phyloP scores from a whole-genome alignment of 768 basidiomycete species.

The Lentinula sp. region DNA sequence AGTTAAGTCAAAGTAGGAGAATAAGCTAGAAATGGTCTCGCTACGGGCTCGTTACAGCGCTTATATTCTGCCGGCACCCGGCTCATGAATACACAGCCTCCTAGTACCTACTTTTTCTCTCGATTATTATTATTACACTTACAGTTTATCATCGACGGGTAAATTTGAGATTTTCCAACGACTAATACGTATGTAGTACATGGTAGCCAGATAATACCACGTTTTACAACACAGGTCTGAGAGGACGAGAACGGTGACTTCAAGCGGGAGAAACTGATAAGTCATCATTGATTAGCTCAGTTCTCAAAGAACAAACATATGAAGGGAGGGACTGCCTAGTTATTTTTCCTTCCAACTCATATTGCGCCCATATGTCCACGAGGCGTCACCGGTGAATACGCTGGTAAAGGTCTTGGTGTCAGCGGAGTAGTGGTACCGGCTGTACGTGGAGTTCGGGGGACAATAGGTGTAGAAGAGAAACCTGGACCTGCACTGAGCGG shows the following conservation, averaged over 20 bases:
- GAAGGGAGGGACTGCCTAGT: neutral
- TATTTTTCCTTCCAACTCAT: neutral
- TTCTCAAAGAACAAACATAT: neutral
- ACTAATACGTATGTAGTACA: too few relatives aligned
- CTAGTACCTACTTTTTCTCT: too few relatives aligned
- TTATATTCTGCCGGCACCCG: too few relatives aligned
- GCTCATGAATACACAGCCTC: too few relatives aligned
- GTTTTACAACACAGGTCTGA: too few relatives aligned
- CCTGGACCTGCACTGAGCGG: conserved; percentile 1
- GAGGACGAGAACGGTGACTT: too few relatives aligned
- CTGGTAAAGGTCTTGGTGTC: neutral
- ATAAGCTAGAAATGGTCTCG: neutral
- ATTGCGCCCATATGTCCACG: conserved; percentile 1
- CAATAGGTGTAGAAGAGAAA: neutral
- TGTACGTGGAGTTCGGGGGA: neutral
- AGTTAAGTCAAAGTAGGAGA: neutral
- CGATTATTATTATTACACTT: too few relatives aligned
- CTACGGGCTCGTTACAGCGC: too few relatives aligned
- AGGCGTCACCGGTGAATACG: conserved; percentile 2
- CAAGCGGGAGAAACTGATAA: neutral
- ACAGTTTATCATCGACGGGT: too few relatives aligned
- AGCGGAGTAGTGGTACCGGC: neutral
- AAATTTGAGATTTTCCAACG: too few relatives aligned
- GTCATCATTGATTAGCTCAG: neutral
- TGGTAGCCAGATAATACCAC: too few relatives aligned